Evolutionary conservation across 2,329 filamentous ascomycete species (phyloP).

Genomic region (Nothopassalora personata): DNA sequence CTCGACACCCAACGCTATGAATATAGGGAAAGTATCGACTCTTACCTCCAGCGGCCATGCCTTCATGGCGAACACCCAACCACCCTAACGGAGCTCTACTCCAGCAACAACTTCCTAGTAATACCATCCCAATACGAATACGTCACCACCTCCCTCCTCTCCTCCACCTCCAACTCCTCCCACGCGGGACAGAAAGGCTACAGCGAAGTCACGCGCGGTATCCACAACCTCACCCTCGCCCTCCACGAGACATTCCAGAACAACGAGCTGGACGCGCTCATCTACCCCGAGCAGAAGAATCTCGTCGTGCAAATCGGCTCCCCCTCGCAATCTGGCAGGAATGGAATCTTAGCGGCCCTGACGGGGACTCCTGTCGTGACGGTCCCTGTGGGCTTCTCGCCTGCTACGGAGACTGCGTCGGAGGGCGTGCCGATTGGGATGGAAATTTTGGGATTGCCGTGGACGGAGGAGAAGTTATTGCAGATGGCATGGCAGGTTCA

Average conservation of each 20-base stretch:
- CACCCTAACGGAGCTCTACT: slow-evolving; percentile 49
- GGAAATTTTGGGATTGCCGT: slow-evolving; percentile 57
- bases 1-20: slow-evolving; percentile 60
- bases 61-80: slow-evolving; percentile 41
- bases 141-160: slow-evolving; percentile 37
- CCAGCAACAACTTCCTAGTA: slow-evolving; percentile 51
- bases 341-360: slow-evolving; percentile 52
- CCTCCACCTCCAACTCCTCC: not conserved
- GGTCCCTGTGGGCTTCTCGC: slow-evolving; percentile 51
- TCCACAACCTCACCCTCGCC: slow-evolving; percentile 49
- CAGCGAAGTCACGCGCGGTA: slow-evolving; percentile 41
- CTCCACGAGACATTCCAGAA: slow-evolving; percentile 48
- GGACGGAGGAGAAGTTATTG: slow-evolving; percentile 51
- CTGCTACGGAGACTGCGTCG: slow-evolving; percentile 45
- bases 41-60: slow-evolving; percentile 48
- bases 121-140: slow-evolving; percentile 55
- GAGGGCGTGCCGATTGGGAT: slow-evolving; percentile 59
- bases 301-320: slow-evolving; percentile 56
- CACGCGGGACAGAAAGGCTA: slow-evolving; percentile 35
- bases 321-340: slow-evolving; percentile 54
- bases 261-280: slow-evolving; percentile 51
- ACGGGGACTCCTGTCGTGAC: slow-evolving; percentile 51
- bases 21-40: slow-evolving; percentile 51
- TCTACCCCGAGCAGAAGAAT: slow-evolving; percentile 62
- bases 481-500: slow-evolving; percentile 51